phyloP scores from a whole-genome alignment of 768 basidiomycete genomes.

The Pleurotus giganteus region DNA sequence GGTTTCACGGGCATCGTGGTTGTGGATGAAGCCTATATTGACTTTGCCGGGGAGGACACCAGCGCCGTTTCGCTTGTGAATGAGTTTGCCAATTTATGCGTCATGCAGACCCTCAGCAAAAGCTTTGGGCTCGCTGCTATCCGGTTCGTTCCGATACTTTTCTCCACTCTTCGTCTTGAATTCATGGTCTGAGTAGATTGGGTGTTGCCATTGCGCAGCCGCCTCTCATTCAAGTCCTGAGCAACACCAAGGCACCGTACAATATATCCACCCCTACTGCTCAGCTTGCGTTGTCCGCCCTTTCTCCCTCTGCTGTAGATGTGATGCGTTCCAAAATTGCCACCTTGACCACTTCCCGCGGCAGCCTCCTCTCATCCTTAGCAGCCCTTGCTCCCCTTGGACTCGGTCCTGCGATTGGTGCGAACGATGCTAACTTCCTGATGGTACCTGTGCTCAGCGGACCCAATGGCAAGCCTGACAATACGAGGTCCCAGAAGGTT shows the following conservation, averaged over 20 bases:
- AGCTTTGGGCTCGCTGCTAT: conserved; percentile 96
- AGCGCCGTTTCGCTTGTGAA: conserved; percentile 72
- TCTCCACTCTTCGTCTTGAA: neutral
- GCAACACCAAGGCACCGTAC: conserved; percentile 97
- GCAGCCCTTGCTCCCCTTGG: conserved; percentile 45
- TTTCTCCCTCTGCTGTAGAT: conserved; percentile 61
- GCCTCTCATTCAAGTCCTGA: conserved; percentile 84
- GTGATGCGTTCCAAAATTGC: conserved; percentile 65
- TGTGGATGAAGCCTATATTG: conserved; percentile 97
- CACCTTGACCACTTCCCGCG: conserved; percentile 59
- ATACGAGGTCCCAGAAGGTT: conserved; percentile 53
- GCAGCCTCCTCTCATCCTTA: conserved; percentile 49
- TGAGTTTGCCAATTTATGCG: conserved; percentile 85
- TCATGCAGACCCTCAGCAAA: conserved; percentile 97
- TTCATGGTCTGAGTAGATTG: conserved; percentile 46
- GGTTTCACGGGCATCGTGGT: conserved; percentile 89
- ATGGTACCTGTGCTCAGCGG: conserved; percentile 70
- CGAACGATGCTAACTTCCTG: conserved; percentile 88
- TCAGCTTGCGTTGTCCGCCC: conserved; percentile 73
- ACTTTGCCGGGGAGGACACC: conserved; percentile 67
- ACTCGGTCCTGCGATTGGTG: conserved; percentile 70
- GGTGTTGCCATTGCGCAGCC: conserved; percentile 91
- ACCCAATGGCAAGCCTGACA: conserved; percentile 49
- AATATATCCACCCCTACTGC: conserved; percentile 93
- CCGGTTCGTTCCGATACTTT: conserved; percentile 53